Conservation (phyloP, 208 protist genomes). For the Leishmania major region DNA sequence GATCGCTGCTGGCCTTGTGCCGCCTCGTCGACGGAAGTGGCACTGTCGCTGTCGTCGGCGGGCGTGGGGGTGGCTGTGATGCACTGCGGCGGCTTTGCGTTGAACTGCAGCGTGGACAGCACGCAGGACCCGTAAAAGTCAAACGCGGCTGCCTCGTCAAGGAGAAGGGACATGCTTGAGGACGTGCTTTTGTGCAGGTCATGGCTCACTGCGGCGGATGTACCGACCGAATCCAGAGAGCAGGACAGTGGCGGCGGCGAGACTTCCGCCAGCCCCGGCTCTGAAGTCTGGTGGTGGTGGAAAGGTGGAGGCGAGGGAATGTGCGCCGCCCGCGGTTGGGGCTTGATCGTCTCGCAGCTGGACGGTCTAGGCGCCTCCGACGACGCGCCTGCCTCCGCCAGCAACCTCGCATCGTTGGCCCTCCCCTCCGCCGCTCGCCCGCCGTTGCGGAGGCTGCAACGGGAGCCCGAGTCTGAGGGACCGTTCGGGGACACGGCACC, state of each 20-base stretch:
- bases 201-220: not conserved
- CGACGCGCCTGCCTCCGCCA: not conserved
- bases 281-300: not conserved
- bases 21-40: not conserved
- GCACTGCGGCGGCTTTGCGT: not conserved
- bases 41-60: not conserved
- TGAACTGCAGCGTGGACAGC: conserved; percentile 15
- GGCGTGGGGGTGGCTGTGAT: not conserved
- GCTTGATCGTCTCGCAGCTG: not conserved
- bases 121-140: conserved; percentile 25
- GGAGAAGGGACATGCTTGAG: conserved; percentile 6
- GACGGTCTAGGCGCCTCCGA: not conserved
- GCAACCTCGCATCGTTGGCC: not conserved
- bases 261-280: not conserved
- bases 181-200: not conserved
- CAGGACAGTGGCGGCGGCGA: conserved; percentile 6
- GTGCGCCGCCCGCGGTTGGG: not conserved
- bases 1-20: not conserved
- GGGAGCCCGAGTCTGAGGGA: not conserved
- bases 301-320: not conserved
- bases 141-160: conserved; percentile 8
- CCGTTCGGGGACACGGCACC: not conserved
- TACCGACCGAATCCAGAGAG: not conserved
- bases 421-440: not conserved
- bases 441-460: no score